Conservation (phyloP, 768 basidiomycete species). For the Agrocybe praecox region DNA sequence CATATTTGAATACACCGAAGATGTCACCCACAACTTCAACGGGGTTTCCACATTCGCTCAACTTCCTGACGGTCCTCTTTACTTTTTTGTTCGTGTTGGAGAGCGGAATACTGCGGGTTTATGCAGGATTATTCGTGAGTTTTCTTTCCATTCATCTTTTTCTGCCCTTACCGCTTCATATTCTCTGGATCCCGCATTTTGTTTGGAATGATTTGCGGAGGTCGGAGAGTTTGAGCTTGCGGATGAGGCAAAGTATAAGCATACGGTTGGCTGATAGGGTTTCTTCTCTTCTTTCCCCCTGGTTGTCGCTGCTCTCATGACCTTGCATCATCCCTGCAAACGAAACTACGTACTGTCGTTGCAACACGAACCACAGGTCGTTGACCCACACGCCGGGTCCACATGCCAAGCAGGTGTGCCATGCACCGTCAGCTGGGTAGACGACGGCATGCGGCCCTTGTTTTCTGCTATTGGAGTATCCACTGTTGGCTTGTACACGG, state of each 20-base stretch:
- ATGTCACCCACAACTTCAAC: not conserved
- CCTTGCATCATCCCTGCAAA: no score
- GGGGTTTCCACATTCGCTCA: no score
- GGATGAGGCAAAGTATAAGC: not conserved
- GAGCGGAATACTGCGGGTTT: slow-evolving; percentile 26
- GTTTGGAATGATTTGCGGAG: no score
- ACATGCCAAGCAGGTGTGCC: slow-evolving; percentile 55
- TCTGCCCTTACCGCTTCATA: not conserved
- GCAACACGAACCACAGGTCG: slow-evolving; percentile 13
- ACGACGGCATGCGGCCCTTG: slow-evolving; percentile 58
- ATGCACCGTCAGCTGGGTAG: slow-evolving; percentile 63
- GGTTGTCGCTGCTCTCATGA: not conserved
- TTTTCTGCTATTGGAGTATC: slow-evolving; percentile 52
- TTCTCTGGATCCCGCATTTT: not conserved
- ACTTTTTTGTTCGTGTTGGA: not conserved
- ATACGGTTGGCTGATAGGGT: not conserved
- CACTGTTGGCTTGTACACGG: slow-evolving; percentile 60
- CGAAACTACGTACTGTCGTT: no score
- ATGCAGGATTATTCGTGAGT: slow-evolving; percentile 46
- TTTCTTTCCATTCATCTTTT: not conserved
- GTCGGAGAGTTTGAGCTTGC: not conserved
- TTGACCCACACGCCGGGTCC: slow-evolving; percentile 39
- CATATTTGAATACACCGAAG: not conserved
- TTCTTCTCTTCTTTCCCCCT: not conserved
- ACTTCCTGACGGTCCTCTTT: not conserved